phyloP scores from a whole-genome alignment of 768 basidiomycete genomes.

The Ramaria sp. region DNA sequence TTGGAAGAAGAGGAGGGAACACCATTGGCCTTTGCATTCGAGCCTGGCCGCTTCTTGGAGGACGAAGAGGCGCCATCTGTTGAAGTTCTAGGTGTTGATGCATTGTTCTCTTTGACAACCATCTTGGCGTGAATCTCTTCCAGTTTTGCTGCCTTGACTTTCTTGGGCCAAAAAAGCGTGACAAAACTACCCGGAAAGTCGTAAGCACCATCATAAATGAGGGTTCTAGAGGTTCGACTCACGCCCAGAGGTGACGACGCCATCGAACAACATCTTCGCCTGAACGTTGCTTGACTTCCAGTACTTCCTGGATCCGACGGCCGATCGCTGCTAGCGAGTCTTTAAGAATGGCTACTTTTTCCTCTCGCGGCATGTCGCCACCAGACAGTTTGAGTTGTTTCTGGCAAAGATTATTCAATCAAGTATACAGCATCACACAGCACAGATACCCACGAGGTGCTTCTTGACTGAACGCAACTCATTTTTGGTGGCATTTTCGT shows the following conservation, averaged over 20 bases:
- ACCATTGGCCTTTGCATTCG: constrained; percentile 4
- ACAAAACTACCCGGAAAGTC: constrained; percentile 53
- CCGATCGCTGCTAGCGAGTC: constrained; percentile 93
- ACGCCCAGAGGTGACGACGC: constrained; percentile 97
- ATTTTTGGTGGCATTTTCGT: constrained; percentile 86
- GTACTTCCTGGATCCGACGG: constrained; percentile 76
- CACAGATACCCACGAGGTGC: constrained; percentile 55
- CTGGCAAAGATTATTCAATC: constrained; percentile 27
- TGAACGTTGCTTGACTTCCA: constrained; percentile 60
- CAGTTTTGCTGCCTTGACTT: constrained; percentile 86
- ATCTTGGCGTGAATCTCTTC: constrained; percentile 96
- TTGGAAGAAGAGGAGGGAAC: neutral
- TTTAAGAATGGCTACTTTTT: constrained; percentile 93
- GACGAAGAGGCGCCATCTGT: constrained; percentile 5
- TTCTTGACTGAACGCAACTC: constrained; percentile 94
- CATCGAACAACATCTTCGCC: constrained; percentile 82
- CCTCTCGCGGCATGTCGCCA: constrained; percentile 87
- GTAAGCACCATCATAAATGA: neutral
- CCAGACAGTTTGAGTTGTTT: constrained; percentile 94
- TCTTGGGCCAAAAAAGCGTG: constrained; percentile 95
- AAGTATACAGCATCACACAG: neutral
- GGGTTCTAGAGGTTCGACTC: constrained; percentile 36
- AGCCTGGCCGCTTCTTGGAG: constrained; percentile 7
- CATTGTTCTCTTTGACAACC: constrained; percentile 63
- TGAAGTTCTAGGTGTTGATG: constrained; percentile 4